Percentiles rank a stretch among this genome's conserved stretches.
Conservation (phyloP, 768 basidiomycete genomes). For the Lentinula boryana region DNA sequence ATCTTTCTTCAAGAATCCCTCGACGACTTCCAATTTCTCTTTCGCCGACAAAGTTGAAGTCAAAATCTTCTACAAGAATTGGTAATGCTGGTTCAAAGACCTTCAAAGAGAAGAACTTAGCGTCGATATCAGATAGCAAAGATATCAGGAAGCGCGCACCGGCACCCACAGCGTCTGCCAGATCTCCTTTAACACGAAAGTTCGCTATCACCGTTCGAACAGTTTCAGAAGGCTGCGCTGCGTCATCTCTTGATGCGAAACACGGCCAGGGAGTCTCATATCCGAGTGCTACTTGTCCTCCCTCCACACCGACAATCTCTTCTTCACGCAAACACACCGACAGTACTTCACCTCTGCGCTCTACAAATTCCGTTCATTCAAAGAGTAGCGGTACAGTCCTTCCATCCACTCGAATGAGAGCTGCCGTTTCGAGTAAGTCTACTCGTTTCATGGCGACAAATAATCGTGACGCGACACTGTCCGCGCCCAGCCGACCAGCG, state of each 20-base stretch:
- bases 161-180: background rate
- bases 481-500: background rate
- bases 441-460: background rate
- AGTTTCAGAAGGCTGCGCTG: background rate
- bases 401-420: background rate
- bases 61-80: background rate
- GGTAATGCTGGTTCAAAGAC: background rate
- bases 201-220: background rate
- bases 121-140: background rate
- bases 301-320: constrained; percentile 5
- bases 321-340: constrained; percentile 18
- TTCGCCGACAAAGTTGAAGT: background rate
- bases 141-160: background rate
- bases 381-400: background rate
- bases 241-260: background rate
- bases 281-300: background rate
- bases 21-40: constrained; percentile 4
- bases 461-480: background rate
- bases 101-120: background rate
- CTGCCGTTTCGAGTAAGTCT: background rate
- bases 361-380: background rate
- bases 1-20: constrained; percentile 3
- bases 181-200: background rate
- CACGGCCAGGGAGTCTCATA: background rate
- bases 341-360: background rate